A percentile compares a stretch with the other conserved stretches of the same genome.
These are phyloP conservation scores for Lactifluus echinatus DNA, from an alignment of 768 basidiomycete genomes.

Conservation along the genomic window DNA sequence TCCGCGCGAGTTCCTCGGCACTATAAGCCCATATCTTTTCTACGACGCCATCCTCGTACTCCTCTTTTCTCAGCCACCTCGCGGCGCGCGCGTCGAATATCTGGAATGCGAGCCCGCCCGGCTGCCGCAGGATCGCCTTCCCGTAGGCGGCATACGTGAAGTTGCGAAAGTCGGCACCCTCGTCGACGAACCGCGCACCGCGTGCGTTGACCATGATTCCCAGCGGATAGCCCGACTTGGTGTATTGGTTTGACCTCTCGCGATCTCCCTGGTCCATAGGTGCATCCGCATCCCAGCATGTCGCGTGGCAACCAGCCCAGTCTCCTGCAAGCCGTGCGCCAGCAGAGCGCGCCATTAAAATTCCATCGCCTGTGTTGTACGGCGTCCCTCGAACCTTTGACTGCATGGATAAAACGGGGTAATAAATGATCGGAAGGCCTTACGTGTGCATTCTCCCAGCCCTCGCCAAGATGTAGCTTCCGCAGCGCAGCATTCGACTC, in stretches of 20 bases:
- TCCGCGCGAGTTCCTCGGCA: constrained; percentile 42
- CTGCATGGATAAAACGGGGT: neutral
- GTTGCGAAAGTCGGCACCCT: constrained; percentile 64
- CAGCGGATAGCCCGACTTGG: constrained; percentile 66
- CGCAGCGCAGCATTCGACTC: constrained; percentile 49
- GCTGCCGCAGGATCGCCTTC: constrained; percentile 47
- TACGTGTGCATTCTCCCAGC: constrained; percentile 52
- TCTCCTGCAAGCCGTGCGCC: constrained; percentile 56
- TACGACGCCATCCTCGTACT: constrained; percentile 57
- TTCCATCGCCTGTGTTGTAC: constrained; percentile 61
- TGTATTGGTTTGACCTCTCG: constrained; percentile 57
- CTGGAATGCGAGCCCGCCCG: constrained; percentile 54
- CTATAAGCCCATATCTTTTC: constrained; percentile 41
- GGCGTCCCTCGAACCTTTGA: constrained; percentile 62
- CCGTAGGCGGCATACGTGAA: constrained; percentile 69
- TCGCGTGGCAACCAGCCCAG: constrained; percentile 64
- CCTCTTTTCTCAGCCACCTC: constrained; percentile 45
- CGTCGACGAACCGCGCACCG: constrained; percentile 59
- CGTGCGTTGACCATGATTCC: constrained; percentile 57
- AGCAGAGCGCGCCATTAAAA: constrained; percentile 40
- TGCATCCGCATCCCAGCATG: constrained; percentile 62
- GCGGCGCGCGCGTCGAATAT: constrained; percentile 47
- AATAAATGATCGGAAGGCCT: constrained; percentile 1
- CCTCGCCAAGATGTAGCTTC: constrained; percentile 44
- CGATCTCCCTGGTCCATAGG: constrained; percentile 43